Base-by-base conservation (phyloP, 2,329 filamentous ascomycete species). In the Aquanectria penicillioides region DNA sequence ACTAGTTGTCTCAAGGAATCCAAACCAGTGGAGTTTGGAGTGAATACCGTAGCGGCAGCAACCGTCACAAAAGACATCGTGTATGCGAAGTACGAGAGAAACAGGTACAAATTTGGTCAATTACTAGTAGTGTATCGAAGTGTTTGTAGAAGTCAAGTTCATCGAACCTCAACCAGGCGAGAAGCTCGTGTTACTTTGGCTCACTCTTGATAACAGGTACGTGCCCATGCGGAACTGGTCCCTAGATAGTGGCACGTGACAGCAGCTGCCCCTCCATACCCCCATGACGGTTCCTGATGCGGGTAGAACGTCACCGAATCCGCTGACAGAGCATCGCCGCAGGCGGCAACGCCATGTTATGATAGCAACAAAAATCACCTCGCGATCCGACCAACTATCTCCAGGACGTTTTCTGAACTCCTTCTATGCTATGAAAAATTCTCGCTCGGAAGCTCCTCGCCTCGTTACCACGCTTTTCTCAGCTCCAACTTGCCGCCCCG, bases 311-410 rank as follows among this genome's bases (percentile, higher is more conserved):
- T 64, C 57, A 61, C 65, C 66, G 68, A 71, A 71, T 20, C 46
- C 37, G 69, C 69, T 71, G 69, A 71, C 69, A 65, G 69, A 71
- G 65, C 68, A 65, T 67, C 28, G 58, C 51, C 46, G 46, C 50
- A 44, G 38, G 57, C 29, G 29, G 31, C 34, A 31, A 36, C 29
- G 29, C 23, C 22, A 13, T 36, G 9, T 28, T 9, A 23, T 37
- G 12, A 33, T 36, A 56, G 48, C 23, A 54, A 40, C 12, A 44
- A 29, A 41, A 23, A 8, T 10, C 38, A 29, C 37, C 18, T 38
- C 10, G 5, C n/a, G n/a, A n/a, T n/a, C n/a, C n/a, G n/a, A n/a
- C n/a, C n/a, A n/a, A n/a, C n/a, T 26, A 36, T 26, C 34, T 31
- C 6, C 15, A 25, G 11, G 31, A 41, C 7, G 13, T 25, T 10